Conservation (phyloP, 2,329 filamentous ascomycete genomes). For the Exophiala bonariae region DNA sequence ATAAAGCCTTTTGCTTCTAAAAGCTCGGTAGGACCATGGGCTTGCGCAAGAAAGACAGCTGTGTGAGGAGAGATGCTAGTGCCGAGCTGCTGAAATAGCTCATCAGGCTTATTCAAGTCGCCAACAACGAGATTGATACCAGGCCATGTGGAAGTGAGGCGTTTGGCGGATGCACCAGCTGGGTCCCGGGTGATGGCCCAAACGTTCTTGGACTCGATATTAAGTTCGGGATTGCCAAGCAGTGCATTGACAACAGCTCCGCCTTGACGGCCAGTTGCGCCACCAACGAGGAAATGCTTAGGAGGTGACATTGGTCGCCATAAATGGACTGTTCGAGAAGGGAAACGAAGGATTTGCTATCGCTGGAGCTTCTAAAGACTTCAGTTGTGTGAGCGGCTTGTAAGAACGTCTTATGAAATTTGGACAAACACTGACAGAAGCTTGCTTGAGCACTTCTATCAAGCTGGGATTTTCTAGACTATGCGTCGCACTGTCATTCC, state of each 20-base stretch:
- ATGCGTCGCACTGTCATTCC: too few relatives aligned
- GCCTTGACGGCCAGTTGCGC: not conserved
- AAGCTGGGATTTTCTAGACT: too few relatives aligned
- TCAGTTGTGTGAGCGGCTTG: too few relatives aligned
- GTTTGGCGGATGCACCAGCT: not conserved
- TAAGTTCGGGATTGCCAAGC: too few relatives aligned
- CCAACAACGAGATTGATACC: slow-evolving; percentile 3
- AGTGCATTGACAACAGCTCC: not conserved
- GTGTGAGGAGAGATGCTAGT: not conserved
- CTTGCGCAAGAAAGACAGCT: slow-evolving; percentile 1
- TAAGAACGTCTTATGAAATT: too few relatives aligned
- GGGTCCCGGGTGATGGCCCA: slow-evolving; percentile 4
- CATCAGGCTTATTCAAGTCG: not conserved
- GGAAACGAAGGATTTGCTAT: too few relatives aligned
- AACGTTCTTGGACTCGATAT: too few relatives aligned
- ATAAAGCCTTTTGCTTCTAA: slow-evolving; percentile 43
- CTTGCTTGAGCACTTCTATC: too few relatives aligned
- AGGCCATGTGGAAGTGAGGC: not conserved
- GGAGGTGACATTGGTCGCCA: too few relatives aligned
- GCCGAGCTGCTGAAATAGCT: not conserved
- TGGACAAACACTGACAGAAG: too few relatives aligned
- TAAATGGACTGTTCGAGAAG: too few relatives aligned
- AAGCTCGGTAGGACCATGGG: slow-evolving; percentile 6
- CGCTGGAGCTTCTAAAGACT: too few relatives aligned
- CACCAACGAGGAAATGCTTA: not conserved